These are phyloP conservation scores for Apiospora rasikravindrae DNA, from an alignment of 2,329 filamentous ascomycete species.

Conservation along the genomic window DNA sequence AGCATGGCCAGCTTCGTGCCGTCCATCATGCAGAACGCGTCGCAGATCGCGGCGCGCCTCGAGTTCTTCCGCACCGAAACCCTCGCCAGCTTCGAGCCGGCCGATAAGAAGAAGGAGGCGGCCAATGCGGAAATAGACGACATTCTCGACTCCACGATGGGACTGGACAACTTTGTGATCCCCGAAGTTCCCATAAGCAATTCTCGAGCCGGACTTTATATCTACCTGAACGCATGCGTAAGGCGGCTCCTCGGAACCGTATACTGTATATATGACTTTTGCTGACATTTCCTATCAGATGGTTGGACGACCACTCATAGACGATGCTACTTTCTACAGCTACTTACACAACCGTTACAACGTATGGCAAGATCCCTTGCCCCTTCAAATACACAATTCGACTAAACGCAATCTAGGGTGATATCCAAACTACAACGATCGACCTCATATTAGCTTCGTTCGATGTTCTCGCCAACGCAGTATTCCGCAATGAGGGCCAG, in stretches of 20 bases:
- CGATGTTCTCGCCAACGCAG: constrained; percentile 85
- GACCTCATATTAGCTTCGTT: constrained; percentile 90
- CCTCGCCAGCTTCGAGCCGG: constrained; percentile 59
- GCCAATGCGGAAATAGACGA: constrained; percentile 60
- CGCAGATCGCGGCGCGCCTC: constrained; percentile 58
- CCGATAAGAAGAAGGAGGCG: constrained; percentile 56
- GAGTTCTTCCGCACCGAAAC: constrained; percentile 64
- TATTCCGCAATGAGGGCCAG: constrained; percentile 67
- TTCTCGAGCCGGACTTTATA: constrained; percentile 81
- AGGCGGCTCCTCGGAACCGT: constrained; percentile 33
- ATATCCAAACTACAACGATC: constrained; percentile 76
- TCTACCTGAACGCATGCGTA: constrained; percentile 84
- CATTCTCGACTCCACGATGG: constrained; percentile 61
- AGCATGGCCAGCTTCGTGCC: constrained; percentile 60
- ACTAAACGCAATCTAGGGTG: constrained; percentile 60
- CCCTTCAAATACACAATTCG: background rate
- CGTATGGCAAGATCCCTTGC: constrained; percentile 47
- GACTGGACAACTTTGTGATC: constrained; percentile 59
- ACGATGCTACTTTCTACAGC: constrained; percentile 78
- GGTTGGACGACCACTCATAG: constrained; percentile 79
- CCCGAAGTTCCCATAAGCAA: constrained; percentile 73
- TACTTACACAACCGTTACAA: constrained; percentile 87
- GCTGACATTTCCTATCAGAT: constrained; percentile 57
- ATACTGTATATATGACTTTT: background rate
- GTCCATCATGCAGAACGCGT: constrained; percentile 61